Evolutionary conservation across 306 rosid species (phyloP).

Genomic region (Vicia faba): DNA sequence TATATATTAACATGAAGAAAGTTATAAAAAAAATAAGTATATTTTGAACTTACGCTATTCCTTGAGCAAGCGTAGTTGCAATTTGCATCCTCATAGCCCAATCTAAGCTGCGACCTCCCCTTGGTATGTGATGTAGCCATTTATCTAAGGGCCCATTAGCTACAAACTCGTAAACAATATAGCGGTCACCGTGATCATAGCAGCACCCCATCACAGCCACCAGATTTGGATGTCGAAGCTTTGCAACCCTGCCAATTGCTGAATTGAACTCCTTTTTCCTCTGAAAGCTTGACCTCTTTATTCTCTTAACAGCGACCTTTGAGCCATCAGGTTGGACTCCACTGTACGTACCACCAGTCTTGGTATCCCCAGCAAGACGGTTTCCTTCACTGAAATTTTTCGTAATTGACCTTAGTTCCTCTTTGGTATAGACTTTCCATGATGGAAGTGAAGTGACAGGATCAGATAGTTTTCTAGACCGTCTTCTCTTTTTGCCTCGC

Average conservation of each 20-base stretch:
- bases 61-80: conserved; percentile 93
- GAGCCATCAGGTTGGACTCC: conserved; percentile 91
- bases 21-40: conserved; percentile 17
- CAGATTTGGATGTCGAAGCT: conserved; percentile 88
- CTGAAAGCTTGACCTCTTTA: conserved; percentile 88
- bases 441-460: conserved; percentile 76
- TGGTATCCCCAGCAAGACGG: conserved; percentile 92
- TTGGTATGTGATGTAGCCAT: conserved; percentile 95
- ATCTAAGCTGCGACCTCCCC: conserved; percentile 95
- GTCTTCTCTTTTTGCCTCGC: conserved; percentile 84
- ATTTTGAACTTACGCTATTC: conserved; percentile 84
- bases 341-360: conserved; percentile 90
- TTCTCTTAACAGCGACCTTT: conserved; percentile 88
- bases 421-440: conserved; percentile 93
- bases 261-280: conserved; percentile 94
- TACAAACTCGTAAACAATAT: conserved; percentile 89
- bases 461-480: conserved; percentile 75
- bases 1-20: conserved; percentile 14
- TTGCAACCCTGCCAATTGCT: conserved; percentile 91
- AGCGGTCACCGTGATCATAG: conserved; percentile 96
- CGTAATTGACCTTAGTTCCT: conserved; percentile 81
- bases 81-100: conserved; percentile 96
- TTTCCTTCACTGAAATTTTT: conserved; percentile 98
- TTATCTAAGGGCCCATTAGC: conserved; percentile 91
- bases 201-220: conserved; percentile 98